These are phyloP conservation scores for Arabis hirsuta DNA, from an alignment of 345 rosid genomes.

Conservation along the genomic window DNA sequence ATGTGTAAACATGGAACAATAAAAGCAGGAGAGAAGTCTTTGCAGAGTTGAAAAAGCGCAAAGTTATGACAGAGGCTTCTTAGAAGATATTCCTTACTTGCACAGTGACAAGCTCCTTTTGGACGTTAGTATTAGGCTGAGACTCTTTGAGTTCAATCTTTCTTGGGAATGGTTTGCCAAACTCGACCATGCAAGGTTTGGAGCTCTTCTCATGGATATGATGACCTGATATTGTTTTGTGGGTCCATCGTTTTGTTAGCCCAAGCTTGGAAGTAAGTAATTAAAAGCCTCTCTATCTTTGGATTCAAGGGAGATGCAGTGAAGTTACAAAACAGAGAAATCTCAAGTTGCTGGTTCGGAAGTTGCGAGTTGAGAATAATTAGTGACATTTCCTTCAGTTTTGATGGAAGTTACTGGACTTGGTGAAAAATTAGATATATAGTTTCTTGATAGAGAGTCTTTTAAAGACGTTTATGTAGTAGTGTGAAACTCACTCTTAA, in stretches of 20 bases:
- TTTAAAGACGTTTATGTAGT: not conserved
- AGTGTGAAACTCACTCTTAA: not conserved
- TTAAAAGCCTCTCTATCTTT: no score
- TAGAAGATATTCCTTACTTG: not conserved
- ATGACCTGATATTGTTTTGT: not conserved
- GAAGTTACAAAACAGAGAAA: slow-evolving; percentile 17
- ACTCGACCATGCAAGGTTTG: slow-evolving; percentile 27
- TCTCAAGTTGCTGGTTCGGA: not conserved
- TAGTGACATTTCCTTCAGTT: slow-evolving; percentile 11
- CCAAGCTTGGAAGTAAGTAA: no score
- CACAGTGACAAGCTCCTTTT: not conserved
- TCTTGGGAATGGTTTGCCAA: no score
- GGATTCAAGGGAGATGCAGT: slow-evolving; percentile 1
- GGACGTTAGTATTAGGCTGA: not conserved
- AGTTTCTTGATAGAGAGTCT: slow-evolving; percentile 9
- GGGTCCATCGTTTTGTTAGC: not conserved
- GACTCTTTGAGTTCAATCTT: no score
- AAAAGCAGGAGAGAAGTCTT: slow-evolving; percentile 79
- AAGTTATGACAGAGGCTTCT: slow-evolving; percentile 64
- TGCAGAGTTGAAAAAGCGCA: slow-evolving; percentile 54
- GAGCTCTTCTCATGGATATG: not conserved
- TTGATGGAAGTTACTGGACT: not conserved
- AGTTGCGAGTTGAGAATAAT: not conserved
- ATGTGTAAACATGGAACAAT: slow-evolving; percentile 79
- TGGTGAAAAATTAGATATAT: no score